Evolutionary conservation across 148 eudicot genomes (phyloP), one percentile per base, ranked within the genome.

Genomic region (Vaccinium myrtillus): DNA sequence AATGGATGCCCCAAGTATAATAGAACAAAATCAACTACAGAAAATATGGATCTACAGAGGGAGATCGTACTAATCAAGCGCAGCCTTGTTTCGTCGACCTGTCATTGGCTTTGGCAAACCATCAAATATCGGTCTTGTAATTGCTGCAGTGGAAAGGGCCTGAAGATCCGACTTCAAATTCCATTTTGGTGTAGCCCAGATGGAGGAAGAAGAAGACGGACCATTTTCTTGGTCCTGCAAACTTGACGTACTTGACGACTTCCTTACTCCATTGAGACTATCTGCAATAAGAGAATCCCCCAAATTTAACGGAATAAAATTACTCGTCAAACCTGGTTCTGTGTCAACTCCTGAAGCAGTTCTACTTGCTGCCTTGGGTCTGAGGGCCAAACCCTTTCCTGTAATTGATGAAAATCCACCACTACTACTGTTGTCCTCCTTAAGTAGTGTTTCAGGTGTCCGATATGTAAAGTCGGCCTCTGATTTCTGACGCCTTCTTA

Each of bases 161-260:
- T 93, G 99, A 19, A 95, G 67, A 82, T 97, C 99, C 0, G 96
- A 92, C 88, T 90, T 96, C 88, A 95, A 87, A 75, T 88, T 90
- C 98, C 97, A 97, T 53, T 87, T 95, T 11, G 95, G 83, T 19
- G 91, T 89, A 36, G 89, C 80, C 96, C 96, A 91, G n/a, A 93
- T 83, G 48, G 93, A 94, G 77, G 79, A 67, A 25, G 74, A 85
- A 25, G 91, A 77, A 56, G 86, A 84, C 56, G 87, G 36, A 78
- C 85, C 75, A 84, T 59, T 88, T 4, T 93, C 94, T 39, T 92
- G 91, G 27, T 94, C 97, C 67, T 90, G 95, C 49, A 96, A 88
- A 88, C 91, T 91, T 21, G 99, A 77, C 15, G 96, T 89, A 88
- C 99, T 96, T 14, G 92, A 93, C n/a, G 98, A 96, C 71, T 95